Evolutionary conservation across 2,329 filamentous ascomycete species (phyloP), one percentile per base, ranked within the genome.

Genomic region (Fusarium aywerte): DNA sequence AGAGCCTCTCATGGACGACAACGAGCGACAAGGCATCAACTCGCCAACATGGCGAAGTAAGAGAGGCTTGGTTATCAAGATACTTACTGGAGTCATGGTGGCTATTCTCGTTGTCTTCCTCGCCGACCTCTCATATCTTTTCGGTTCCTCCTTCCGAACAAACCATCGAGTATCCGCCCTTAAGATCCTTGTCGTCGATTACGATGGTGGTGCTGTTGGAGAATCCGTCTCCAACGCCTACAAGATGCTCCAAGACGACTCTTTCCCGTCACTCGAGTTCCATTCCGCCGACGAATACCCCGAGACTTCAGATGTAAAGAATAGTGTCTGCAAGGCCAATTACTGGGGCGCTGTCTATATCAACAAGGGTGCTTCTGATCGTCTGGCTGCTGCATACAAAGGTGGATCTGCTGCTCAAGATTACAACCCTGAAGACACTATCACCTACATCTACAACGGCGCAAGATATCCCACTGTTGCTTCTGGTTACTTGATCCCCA

Each of bases 331-430:
- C 57, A 65, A 74, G 13, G 70, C 68, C 0, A 60, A 74, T 29
- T 79, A 79, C 58, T 81, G 80, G 80, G 80, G 67, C 4, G 78
- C 77, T 3, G 51, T 81, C 7, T 78, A 78, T 33, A 71, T 74
- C 16, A 65, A 71, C 25, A 43, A 69, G 8, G 76, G 74, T 3
- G 75, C 79, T 3, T 78, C 79, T 2, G 53, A 65, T 2, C 72
- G 75, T 16, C 66, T 80, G 7, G 65, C 71, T 31, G 62, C 67
- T 16, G 76, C 76, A 4, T 35, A 79, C 25, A 38, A 62, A 4
- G 75, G 74, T 25, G 66, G 68, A 2, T 63, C 62, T 7, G 59
- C 70, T 3, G 66, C 68, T 4, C 62, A 62, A 6, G 33, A 54
- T 9, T 81, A 78, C 69, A 69, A 81, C 60, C 62, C 76, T 12